Evolutionary conservation across 2,329 filamentous ascomycete genomes (phyloP), one percentile per base, ranked within the genome.

Genomic region (Zasmidium cellare): DNA sequence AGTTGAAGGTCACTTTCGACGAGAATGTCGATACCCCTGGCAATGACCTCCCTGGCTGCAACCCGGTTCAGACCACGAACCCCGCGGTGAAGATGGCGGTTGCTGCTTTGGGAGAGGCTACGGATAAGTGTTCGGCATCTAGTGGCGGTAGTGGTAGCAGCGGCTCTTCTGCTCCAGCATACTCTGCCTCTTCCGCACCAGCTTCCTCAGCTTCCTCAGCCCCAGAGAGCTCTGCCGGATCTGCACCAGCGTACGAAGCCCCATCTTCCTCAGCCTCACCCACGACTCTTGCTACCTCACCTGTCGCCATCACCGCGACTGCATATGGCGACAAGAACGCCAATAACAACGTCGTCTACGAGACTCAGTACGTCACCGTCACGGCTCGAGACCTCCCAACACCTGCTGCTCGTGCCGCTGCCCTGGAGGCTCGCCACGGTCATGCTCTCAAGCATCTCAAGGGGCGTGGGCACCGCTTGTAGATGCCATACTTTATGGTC

Each of bases 31-130:
- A 72, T 25, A 79, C 79, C 6, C 68, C 73, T 16, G 69, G 83
- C 18, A 67, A 76, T 5, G 77, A 80, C 20, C 75, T 80, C 20
- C 77, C 84, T 44, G 88, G 87, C 63, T 84, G 78, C 68, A 83
- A 85, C 55, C 75, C 81, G 11, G 82, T 85, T 69, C 78, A 72
- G 16, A 56, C 41, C 77, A 77, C 48, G 74, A 81, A 38, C 72
- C 75, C 47, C 38, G 63, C 61, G 18, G 60, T 60, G 16, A 64
- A 64, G 53, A 56, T 65, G 50, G 50, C 46, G 14, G 56, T 62
- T 23, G 63, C 65, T 20, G 51, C 65, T 22, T 56, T 66, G 22
- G 65, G 63, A 19, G 51, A 62, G 9, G 55, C 56, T 35, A 61
- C 62, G 24, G 53, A 57, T 14, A 45, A 57, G 23, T 65, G 65